Evolutionary conservation across 2,329 filamentous ascomycete species (phyloP), one percentile per base, ranked within the genome.

Genomic region (Neofusicoccum laricinum): DNA sequence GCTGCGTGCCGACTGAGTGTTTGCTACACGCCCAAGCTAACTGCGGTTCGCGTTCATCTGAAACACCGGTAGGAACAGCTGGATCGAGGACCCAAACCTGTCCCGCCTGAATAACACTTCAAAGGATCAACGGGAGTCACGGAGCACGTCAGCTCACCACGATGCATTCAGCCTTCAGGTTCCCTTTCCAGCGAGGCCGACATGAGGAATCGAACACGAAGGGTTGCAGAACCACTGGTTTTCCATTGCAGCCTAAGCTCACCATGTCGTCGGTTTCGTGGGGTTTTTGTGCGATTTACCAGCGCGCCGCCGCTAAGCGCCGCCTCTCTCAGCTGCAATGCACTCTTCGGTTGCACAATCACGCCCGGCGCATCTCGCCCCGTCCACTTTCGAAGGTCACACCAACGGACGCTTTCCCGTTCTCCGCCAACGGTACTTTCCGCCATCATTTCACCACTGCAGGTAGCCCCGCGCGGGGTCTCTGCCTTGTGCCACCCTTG

Each of bases 351-450:
- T 59, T 30, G 55, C 41, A 59, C 55, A 59, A 21, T 59, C 55
- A 59, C 55, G 53, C 55, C 17, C 14, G 43, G 30, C 41, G n/a
- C 55, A 36, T 19, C 25, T 46, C 17, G 15, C 25, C 55, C 55
- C 3, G 30, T 41, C 41, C n/a, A 15, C 14, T 10, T 14, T 19
- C 25, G n/a, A 45, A 4, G 1, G 55, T 59, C 15, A 2, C 55
- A 59, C 55, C n/a, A 19, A n/a, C 55, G 30, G 55, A 48, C 55
- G 41, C 55, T 36, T 59, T 46, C 17, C 55, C 55, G 55, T 46
- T 59, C 55, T 59, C 55, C 55, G 41, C 41, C 17, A 5, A 17
- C 30, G 25, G 11, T 21, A 40, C 55, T 59, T 46, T 46, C 25
- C 40, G 14, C 17, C 41, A 17, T 14, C 45, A 41, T 55, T 41